phyloP scores from a whole-genome alignment of 169 alveolate genomes.

The Eimeria sp. region DNA sequence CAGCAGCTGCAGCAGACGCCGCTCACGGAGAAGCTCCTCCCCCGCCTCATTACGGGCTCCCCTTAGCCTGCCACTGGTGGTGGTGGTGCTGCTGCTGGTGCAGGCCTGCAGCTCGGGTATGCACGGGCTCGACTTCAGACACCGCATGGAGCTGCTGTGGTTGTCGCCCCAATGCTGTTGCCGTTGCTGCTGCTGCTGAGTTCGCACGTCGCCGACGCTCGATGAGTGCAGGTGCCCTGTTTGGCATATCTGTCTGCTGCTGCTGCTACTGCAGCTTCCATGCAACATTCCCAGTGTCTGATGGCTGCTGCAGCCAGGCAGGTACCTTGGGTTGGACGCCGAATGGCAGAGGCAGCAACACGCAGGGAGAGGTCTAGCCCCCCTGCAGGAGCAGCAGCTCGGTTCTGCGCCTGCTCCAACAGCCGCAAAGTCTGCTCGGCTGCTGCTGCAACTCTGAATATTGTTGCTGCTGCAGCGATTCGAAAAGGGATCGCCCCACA shows the following conservation, averaged over 20 bases:
- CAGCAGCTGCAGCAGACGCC: constrained; percentile 45
- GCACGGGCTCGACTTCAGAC: constrained; percentile 31
- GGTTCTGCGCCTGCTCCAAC: background rate
- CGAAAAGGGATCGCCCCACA: background rate
- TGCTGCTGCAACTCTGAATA: constrained; percentile 1
- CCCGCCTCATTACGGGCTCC: constrained; percentile 14
- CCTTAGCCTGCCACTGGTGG: constrained; percentile 24
- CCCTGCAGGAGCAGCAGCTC: constrained; percentile 28
- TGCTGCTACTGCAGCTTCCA: too few species aligned
- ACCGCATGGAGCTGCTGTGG: background rate
- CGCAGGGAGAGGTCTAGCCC: constrained; percentile 26
- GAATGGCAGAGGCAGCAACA: constrained; percentile 47
- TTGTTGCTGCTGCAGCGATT: background rate
- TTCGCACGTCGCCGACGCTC: constrained; percentile 8
- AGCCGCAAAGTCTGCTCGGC: background rate
- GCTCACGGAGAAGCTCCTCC: constrained; percentile 44
- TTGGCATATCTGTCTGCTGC: background rate
- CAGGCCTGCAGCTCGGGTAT: background rate
- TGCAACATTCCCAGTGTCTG: background rate
- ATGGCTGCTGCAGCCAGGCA: constrained; percentile 13
- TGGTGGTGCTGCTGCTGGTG: background rate
- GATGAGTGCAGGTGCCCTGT: constrained; percentile 7
- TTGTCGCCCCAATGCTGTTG: background rate
- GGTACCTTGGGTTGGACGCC: background rate
- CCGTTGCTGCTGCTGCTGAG: constrained; percentile 40